Conservation (phyloP, 2,329 filamentous ascomycete genomes). For the Colletotrichum tropicicola region DNA sequence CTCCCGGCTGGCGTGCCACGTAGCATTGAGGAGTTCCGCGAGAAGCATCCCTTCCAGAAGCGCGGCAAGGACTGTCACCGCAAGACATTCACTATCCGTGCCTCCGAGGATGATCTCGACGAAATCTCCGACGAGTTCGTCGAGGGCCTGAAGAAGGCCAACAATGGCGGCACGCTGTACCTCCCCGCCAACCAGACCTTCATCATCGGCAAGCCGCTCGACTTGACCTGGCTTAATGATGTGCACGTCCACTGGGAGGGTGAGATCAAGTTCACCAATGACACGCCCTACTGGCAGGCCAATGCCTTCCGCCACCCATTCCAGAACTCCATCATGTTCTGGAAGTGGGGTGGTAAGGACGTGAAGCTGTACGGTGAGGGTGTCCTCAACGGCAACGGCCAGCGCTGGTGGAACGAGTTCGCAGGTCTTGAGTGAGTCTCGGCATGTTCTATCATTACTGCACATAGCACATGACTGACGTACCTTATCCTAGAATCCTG, state of each 20-base stretch:
- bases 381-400: conserved; percentile 69
- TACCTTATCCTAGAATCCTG: conserved; percentile 41
- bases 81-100: conserved; percentile 25
- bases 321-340: conserved; percentile 74
- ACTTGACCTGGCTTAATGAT: conserved; percentile 68
- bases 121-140: conserved; percentile 47
- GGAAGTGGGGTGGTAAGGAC: conserved; percentile 71
- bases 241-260: conserved; percentile 63
- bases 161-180: conserved; percentile 67
- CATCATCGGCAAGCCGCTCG: conserved; percentile 68
- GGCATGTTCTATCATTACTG: neutral
- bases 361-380: conserved; percentile 68
- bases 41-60: conserved; percentile 64
- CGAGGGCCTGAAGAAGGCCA: conserved; percentile 50
- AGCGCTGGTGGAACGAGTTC: conserved; percentile 70
- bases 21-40: conserved; percentile 35
- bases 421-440: conserved; percentile 42
- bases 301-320: conserved; percentile 69
- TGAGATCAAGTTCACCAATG: conserved; percentile 61
- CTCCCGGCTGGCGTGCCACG: conserved; percentile 34
- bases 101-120: conserved; percentile 53
- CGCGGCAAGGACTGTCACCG: conserved; percentile 22
- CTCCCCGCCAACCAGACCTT: conserved; percentile 63
- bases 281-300: conserved; percentile 73
- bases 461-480: neutral